Evolutionary conservation across 208 protist species (phyloP).

Genomic region (Crithidia fasciculata): DNA sequence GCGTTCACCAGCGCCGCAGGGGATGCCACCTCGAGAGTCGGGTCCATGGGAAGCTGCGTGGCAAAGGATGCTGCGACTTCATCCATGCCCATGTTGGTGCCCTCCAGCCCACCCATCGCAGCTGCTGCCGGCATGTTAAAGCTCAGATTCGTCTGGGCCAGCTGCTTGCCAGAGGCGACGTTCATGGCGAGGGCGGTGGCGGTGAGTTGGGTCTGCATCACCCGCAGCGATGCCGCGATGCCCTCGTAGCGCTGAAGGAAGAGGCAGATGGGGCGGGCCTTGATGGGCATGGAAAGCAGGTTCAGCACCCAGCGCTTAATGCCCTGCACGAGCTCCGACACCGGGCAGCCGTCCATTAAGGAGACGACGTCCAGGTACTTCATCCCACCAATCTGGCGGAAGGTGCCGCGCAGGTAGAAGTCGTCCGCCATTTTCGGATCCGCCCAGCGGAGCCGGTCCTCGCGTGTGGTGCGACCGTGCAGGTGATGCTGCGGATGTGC

Average conservation of each 20-base stretch:
- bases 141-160: conserved; percentile 35
- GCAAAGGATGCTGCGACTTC: conserved; percentile 8
- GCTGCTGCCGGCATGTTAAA: conserved; percentile 12
- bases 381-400: conserved; percentile 66
- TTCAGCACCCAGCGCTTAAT: conserved; percentile 53
- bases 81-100: neutral
- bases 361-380: conserved; percentile 54
- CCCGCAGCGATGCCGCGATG: conserved; percentile 42
- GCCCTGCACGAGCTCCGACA: conserved; percentile 50
- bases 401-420: conserved; percentile 52
- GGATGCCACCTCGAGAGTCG: neutral
- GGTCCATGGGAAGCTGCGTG: neutral
- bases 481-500: neutral
- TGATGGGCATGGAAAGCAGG: conserved; percentile 54
- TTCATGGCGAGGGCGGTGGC: conserved; percentile 16
- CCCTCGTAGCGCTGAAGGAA: conserved; percentile 71
- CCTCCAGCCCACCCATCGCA: neutral
- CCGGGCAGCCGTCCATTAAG: conserved; percentile 50
- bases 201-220: conserved; percentile 32
- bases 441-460: conserved; percentile 18
- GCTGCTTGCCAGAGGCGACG: conserved; percentile 15
- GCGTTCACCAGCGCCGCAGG: conserved; percentile 23
- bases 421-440: conserved; percentile 27
- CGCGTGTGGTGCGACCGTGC: conserved; percentile 8
- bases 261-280: conserved; percentile 61